A percentile compares a stretch with the other conserved stretches of the same genome.
Evolutionary conservation across 2,329 filamentous ascomycete genomes (phyloP).

Genomic region (Colletotrichum echinochloae): DNA sequence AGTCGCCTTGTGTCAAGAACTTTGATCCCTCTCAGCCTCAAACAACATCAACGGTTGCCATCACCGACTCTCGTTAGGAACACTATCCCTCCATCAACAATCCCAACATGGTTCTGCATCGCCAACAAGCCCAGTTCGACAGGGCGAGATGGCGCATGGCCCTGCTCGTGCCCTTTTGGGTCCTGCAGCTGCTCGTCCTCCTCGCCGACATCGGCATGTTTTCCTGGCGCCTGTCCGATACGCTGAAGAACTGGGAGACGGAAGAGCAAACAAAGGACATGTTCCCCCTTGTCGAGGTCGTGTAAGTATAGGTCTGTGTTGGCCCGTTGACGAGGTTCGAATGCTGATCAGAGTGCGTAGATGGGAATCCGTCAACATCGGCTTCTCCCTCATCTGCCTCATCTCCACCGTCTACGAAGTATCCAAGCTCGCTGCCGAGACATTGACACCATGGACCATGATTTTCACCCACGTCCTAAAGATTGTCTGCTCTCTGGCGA

Average conservation of each 20-base stretch:
- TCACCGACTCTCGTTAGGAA: slow-evolving; percentile 11
- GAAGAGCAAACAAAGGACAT: slow-evolving; percentile 51
- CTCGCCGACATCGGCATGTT: slow-evolving; percentile 64
- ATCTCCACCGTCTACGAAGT: slow-evolving; percentile 62
- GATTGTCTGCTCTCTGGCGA: slow-evolving; percentile 58
- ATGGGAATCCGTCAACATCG: slow-evolving; percentile 67
- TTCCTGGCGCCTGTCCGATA: slow-evolving; percentile 63
- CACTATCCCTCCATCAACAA: background rate
- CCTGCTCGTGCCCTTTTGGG: slow-evolving; percentile 64
- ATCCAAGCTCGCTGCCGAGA: slow-evolving; percentile 59
- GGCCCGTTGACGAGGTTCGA: background rate
- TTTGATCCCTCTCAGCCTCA: slow-evolving; percentile 21
- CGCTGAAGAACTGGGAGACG: slow-evolving; percentile 57
- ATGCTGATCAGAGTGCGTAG: slow-evolving; percentile 48
- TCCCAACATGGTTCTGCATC: slow-evolving; percentile 56
- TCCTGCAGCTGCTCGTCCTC: slow-evolving; percentile 59
- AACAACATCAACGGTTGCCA: slow-evolving; percentile 20
- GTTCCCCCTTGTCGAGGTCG: slow-evolving; percentile 60
- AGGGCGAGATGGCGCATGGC: slow-evolving; percentile 63
- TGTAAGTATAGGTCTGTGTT: slow-evolving; percentile 55
- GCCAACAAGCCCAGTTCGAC: slow-evolving; percentile 64
- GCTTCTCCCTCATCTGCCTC: slow-evolving; percentile 60
- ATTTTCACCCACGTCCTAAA: slow-evolving; percentile 65
- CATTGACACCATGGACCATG: slow-evolving; percentile 66
- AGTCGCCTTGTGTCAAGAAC: slow-evolving; percentile 21